phyloP scores from a whole-genome alignment of 1,284 basidiomycete genomes.

The Sutorius eximius region DNA sequence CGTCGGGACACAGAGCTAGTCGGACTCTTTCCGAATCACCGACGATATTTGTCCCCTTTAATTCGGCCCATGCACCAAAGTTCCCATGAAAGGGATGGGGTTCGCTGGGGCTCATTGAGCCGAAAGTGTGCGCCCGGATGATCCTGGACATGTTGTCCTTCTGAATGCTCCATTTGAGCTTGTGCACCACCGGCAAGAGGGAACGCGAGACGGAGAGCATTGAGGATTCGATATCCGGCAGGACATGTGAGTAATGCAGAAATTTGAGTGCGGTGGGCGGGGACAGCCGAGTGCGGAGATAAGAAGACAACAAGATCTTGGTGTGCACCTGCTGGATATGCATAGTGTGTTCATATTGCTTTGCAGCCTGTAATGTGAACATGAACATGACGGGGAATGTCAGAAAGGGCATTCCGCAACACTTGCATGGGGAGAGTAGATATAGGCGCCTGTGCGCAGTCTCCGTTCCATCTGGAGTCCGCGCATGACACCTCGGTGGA shows the following conservation, averaged over 20 bases:
- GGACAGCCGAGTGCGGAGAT: slow-evolving; percentile 37
- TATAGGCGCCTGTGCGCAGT: slow-evolving; percentile 62
- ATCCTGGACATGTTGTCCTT: slow-evolving; percentile 55
- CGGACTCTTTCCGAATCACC: slow-evolving; percentile 62
- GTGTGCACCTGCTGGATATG: slow-evolving; percentile 42
- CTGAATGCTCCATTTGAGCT: slow-evolving; percentile 53
- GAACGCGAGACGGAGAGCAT: slow-evolving; percentile 40
- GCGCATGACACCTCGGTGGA: slow-evolving; percentile 65
- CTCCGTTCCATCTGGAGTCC: slow-evolving; percentile 63
- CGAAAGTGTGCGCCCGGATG: slow-evolving; percentile 42
- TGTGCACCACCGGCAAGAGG: slow-evolving; percentile 44
- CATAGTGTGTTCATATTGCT: slow-evolving; percentile 42
- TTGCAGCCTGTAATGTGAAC: slow-evolving; percentile 35
- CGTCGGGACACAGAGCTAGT: slow-evolving; percentile 64
- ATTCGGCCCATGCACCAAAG: slow-evolving; percentile 56
- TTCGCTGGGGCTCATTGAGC: slow-evolving; percentile 27
- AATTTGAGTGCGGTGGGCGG: slow-evolving; percentile 29
- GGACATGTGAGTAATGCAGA: slow-evolving; percentile 38
- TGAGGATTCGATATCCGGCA: slow-evolving; percentile 42
- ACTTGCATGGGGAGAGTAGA: slow-evolving; percentile 60
- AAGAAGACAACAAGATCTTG: slow-evolving; percentile 36
- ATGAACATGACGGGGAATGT: slow-evolving; percentile 2
- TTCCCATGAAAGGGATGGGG: slow-evolving; percentile 30
- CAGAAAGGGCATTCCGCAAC: neutral
- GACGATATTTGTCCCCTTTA: slow-evolving; percentile 46